Evolutionary conservation across 1,284 basidiomycete genomes (phyloP).

Genomic region (Farysia itapuensis): DNA sequence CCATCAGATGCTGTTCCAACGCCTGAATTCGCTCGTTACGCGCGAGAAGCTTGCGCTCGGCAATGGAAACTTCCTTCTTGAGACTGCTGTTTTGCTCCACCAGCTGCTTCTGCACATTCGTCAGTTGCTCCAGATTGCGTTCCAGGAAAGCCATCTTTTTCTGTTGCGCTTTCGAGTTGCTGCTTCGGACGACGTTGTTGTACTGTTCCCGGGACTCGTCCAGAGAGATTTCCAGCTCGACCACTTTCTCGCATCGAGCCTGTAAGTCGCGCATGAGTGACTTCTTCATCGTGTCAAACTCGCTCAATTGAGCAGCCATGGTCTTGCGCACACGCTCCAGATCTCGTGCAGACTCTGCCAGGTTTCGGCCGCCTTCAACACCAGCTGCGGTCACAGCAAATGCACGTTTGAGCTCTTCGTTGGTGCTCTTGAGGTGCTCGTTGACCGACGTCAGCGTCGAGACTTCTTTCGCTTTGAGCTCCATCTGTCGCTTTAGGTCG

Average conservation of each 20-base stretch:
- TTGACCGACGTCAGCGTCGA: conserved; percentile 80
- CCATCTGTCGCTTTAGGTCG: conserved; percentile 89
- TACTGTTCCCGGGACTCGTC: conserved; percentile 99
- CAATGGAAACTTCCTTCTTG: conserved; percentile 96
- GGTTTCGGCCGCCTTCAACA: conserved; percentile 91
- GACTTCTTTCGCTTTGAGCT: conserved; percentile 81
- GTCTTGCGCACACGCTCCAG: conserved; percentile 94
- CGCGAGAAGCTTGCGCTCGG: conserved; percentile 91
- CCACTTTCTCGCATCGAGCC: conserved; percentile 99
- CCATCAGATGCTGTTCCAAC: conserved; percentile 84
- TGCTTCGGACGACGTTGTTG: conserved; percentile 95
- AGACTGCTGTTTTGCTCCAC: conserved; percentile 97
- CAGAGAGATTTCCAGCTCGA: conserved; percentile 97
- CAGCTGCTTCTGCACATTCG: conserved; percentile 95
- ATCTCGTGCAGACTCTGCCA: conserved; percentile 83
- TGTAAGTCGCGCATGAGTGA: conserved; percentile 97
- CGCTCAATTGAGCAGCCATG: conserved; percentile 92
- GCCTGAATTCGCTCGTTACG: conserved; percentile 86
- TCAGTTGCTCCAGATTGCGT: conserved; percentile 93
- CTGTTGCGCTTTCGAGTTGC: conserved; percentile 96
- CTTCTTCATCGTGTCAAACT: conserved; percentile 98
- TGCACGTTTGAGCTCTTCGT: conserved; percentile 85
- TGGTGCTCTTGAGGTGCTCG: conserved; percentile 90
- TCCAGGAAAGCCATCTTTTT: conserved; percentile 99
- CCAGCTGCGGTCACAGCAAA: conserved; percentile 95